These are phyloP conservation scores for Clonostachys chloroleuca DNA, from an alignment of 2,329 filamentous ascomycete genomes.

Conservation along the genomic window DNA sequence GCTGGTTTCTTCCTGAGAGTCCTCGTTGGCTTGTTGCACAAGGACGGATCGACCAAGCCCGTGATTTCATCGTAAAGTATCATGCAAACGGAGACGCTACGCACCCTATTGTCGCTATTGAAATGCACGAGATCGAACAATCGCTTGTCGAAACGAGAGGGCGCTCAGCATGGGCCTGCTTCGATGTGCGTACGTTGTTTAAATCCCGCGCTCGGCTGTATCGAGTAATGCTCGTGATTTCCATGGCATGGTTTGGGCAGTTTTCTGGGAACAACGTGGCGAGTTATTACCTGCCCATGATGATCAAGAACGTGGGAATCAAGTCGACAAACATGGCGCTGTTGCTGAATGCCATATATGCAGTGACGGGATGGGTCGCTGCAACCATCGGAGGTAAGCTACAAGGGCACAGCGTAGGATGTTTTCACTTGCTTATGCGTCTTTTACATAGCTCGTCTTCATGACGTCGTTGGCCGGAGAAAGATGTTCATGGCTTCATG, in stretches of 20 bases:
- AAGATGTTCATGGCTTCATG: slow-evolving; percentile 29
- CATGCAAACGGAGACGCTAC: slow-evolving; percentile 29
- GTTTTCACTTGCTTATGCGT: too few species aligned
- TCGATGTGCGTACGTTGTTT: slow-evolving; percentile 25
- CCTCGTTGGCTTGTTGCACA: slow-evolving; percentile 20
- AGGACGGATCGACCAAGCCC: slow-evolving; percentile 21
- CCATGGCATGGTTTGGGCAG: slow-evolving; percentile 32
- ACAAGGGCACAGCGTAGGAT: too few species aligned
- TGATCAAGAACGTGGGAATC: slow-evolving; percentile 27
- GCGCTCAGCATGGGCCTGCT: slow-evolving; percentile 23
- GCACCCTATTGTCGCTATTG: slow-evolving; percentile 27
- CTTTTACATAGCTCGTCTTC: slow-evolving; percentile 16
- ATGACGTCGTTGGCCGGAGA: slow-evolving; percentile 28
- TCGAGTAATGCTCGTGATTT: slow-evolving; percentile 27
- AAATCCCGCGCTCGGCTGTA: slow-evolving; percentile 25
- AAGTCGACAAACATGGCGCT: slow-evolving; percentile 27
- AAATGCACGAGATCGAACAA: slow-evolving; percentile 28
- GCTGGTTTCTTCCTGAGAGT: slow-evolving; percentile 24
- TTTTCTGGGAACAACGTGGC: slow-evolving; percentile 26
- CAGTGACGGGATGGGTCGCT: slow-evolving; percentile 27
- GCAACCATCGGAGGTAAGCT: slow-evolving; percentile 13
- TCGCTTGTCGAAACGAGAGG: slow-evolving; percentile 9
- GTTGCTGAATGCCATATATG: slow-evolving; percentile 28
- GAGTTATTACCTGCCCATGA: slow-evolving; percentile 25
- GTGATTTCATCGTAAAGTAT: slow-evolving; percentile 24